phyloP scores from a whole-genome alignment of 2,329 filamentous ascomycete species.

The Spiromastix sp. region DNA sequence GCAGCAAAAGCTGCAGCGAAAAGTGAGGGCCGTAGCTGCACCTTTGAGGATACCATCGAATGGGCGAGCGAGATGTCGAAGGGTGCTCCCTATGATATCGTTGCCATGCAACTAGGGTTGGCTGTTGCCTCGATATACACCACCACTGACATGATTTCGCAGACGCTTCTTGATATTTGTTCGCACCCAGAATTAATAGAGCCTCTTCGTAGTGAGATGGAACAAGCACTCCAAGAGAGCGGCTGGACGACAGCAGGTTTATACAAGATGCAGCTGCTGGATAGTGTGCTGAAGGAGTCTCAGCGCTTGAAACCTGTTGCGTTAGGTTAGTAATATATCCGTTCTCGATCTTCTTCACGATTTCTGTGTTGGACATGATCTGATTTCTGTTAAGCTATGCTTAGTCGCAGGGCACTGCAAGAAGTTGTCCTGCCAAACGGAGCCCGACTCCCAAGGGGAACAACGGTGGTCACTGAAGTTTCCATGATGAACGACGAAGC shows the following conservation, averaged over 20 bases:
- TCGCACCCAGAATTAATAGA: conserved; percentile 41
- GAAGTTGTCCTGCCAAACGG: conserved; percentile 21
- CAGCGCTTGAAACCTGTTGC: conserved; percentile 20
- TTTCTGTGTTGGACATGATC: conserved; percentile 18
- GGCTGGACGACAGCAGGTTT: conserved; percentile 24
- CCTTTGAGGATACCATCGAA: conserved; percentile 18
- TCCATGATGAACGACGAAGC: conserved; percentile 19
- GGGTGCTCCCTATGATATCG: conserved; percentile 11
- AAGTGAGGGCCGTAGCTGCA: conserved; percentile 9
- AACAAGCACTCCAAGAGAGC: conserved; percentile 27
- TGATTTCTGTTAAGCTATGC: too few relatives aligned
- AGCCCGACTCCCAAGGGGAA: conserved; percentile 20
- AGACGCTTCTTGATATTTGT: conserved; percentile 45
- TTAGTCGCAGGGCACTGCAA: conserved; percentile 15
- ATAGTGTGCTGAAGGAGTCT: conserved; percentile 26
- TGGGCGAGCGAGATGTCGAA: conserved; percentile 17
- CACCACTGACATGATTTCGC: conserved; percentile 27
- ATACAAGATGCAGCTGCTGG: conserved; percentile 24
- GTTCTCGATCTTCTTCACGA: conserved; percentile 8
- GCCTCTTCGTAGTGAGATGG: conserved; percentile 43
- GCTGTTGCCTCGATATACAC: conserved; percentile 25
- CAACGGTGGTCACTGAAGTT: conserved; percentile 16
- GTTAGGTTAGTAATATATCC: conserved; percentile 16
- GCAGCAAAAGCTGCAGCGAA: conserved; percentile 12
- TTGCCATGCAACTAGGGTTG: conserved; percentile 17